These are phyloP conservation scores for Lentinula sp. DNA, from an alignment of 768 basidiomycete genomes.

Conservation along the genomic window DNA sequence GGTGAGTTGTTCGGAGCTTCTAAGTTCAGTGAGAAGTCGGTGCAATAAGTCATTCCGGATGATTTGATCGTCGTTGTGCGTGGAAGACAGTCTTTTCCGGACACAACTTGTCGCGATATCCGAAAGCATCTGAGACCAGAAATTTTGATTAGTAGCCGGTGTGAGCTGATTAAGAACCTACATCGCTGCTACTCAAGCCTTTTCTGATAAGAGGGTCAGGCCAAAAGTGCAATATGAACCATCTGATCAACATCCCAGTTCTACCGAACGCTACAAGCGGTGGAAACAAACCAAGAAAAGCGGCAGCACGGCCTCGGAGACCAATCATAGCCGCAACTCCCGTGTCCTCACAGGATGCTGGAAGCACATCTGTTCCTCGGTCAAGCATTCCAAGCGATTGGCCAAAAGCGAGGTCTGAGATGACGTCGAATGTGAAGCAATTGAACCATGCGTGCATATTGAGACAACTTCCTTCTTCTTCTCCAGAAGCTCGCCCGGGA, in stretches of 20 bases:
- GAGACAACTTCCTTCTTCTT: background rate
- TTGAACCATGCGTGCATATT: slow-evolving; percentile 4
- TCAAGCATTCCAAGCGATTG: slow-evolving; percentile 5
- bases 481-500: background rate
- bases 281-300: slow-evolving; percentile 1
- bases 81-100: background rate
- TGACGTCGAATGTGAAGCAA: slow-evolving; percentile 5
- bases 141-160: background rate
- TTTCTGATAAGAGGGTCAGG: slow-evolving; percentile 2
- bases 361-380: slow-evolving; percentile 1
- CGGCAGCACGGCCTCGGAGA: background rate
- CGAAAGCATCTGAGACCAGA: background rate
- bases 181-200: slow-evolving; percentile 1
- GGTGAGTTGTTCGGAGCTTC: background rate
- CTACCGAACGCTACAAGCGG: background rate
- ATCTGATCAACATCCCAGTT: background rate
- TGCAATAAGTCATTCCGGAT: background rate
- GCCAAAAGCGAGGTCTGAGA: slow-evolving; percentile 3
- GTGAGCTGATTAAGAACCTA: background rate
- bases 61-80: background rate
- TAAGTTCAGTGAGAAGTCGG: background rate
- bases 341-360: background rate
- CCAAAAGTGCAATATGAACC: background rate
- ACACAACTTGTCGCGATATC: slow-evolving; percentile 1
- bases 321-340: slow-evolving; percentile 4